These are phyloP conservation scores for Astragalus glycyphyllos DNA, from an alignment of 306 rosid species.

Conservation along the genomic window DNA sequence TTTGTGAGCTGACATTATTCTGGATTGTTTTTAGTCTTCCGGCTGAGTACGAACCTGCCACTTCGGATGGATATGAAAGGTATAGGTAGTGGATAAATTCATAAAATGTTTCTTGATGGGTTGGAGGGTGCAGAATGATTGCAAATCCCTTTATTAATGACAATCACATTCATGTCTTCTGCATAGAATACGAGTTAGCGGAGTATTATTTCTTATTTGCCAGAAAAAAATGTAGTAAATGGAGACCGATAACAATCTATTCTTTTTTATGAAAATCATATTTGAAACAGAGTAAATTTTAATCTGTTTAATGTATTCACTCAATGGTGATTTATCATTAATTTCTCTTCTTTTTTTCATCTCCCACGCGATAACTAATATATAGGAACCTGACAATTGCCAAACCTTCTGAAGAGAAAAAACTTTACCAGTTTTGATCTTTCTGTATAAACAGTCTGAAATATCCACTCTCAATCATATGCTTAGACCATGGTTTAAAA, in stretches of 20 bases:
- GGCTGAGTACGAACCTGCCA: slow-evolving; percentile 59
- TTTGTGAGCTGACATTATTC: slow-evolving; percentile 75
- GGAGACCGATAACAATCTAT: background rate
- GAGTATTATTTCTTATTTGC: background rate
- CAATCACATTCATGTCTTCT: slow-evolving; percentile 4
- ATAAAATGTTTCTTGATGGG: slow-evolving; percentile 5
- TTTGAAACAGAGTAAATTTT: background rate
- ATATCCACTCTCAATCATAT: background rate
- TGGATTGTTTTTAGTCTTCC: slow-evolving; percentile 79
- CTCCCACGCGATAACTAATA: background rate
- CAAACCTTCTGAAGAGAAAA: slow-evolving; percentile 2
- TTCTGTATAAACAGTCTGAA: background rate
- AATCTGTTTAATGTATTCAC: background rate
- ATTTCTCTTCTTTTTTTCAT: background rate
- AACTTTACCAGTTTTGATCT: background rate
- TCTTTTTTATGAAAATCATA: slow-evolving; percentile 31
- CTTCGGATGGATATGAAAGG: slow-evolving; percentile 81
- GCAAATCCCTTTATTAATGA: slow-evolving; percentile 24
- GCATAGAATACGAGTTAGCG: slow-evolving; percentile 10
- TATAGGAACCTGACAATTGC: background rate
- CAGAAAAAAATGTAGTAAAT: background rate
- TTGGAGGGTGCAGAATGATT: slow-evolving; percentile 31
- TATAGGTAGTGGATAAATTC: slow-evolving; percentile 38
- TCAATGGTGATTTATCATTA: background rate
- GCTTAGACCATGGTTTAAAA: too few species aligned